A percentile compares a stretch with the other conserved stretches of the same genome.
Evolutionary conservation across 1,284 basidiomycete species (phyloP).

Genomic region (Cronartium quercuum): DNA sequence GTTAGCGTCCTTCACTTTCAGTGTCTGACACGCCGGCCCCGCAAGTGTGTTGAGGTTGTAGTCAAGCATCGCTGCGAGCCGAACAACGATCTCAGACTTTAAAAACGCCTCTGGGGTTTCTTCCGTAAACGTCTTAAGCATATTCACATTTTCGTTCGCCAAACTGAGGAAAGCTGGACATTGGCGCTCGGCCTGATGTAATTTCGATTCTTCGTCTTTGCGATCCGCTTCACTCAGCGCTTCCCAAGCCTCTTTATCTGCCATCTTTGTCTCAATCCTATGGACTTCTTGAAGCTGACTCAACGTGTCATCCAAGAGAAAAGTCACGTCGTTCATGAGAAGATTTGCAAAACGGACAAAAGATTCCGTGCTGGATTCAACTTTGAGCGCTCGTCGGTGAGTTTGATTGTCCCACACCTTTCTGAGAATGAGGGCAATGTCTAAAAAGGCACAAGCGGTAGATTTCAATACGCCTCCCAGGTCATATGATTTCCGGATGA

Average conservation of each 20-base stretch:
- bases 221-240: slow-evolving; percentile 64
- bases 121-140: slow-evolving; percentile 85
- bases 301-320: slow-evolving; percentile 92
- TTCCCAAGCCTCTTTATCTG: slow-evolving; percentile 63
- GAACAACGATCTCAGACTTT: slow-evolving; percentile 91
- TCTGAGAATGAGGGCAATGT: slow-evolving; percentile 77
- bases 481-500: neutral
- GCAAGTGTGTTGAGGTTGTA: slow-evolving; percentile 87
- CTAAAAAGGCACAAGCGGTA: slow-evolving; percentile 45
- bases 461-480: neutral
- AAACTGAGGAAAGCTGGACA: slow-evolving; percentile 80
- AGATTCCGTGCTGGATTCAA: slow-evolving; percentile 74
- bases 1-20: slow-evolving; percentile 79
- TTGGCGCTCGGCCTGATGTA: slow-evolving; percentile 71
- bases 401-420: slow-evolving; percentile 79
- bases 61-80: slow-evolving; percentile 92
- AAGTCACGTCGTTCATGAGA: slow-evolving; percentile 98
- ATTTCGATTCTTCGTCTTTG: slow-evolving; percentile 72
- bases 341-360: slow-evolving; percentile 94
- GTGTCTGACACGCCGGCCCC: slow-evolving; percentile 71
- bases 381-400: slow-evolving; percentile 74
- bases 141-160: slow-evolving; percentile 76
- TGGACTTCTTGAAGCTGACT: slow-evolving; percentile 82
- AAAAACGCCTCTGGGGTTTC: slow-evolving; percentile 90
- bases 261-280: slow-evolving; percentile 77